Evolutionary conservation across 208 protist genomes (phyloP), one percentile per base, ranked within the genome.

Genomic region (Crithidia fasciculata): DNA sequence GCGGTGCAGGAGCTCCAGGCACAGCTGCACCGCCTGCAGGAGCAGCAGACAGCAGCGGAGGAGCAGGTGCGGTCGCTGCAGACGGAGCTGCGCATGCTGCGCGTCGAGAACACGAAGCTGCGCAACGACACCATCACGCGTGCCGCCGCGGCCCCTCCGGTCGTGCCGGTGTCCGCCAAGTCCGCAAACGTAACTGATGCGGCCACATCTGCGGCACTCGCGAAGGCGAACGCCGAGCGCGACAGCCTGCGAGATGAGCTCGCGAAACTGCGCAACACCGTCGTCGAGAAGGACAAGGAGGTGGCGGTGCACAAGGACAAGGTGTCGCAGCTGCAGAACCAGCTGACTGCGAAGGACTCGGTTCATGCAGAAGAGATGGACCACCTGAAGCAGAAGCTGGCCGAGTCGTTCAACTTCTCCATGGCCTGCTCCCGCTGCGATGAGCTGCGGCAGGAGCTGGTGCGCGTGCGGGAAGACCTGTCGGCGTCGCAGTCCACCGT

Each of bases 251-350:
- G 77, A 9, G 56, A 40, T 10, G 80, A 91, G 55, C 47, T 94
- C 53, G 18, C 59, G 52, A 70, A 78, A 61, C 65, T 88, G 9
- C 78, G 72, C 12, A 63, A 85, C 43, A 47, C 79, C n/a, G 45
- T 93, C n/a, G 70, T 67, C 5, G 78, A 83, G 39, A 77, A 88
- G 60, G 72, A 92, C 70, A 76, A 80, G n/a, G 78, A 94, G 57
- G 75, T 82, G 62, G 47, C 44, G 44, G 64, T 91, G 37, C 89
- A 86, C 67, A 76, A 65, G 50, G 19, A 61, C 18, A 84, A 88
- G 63, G 58, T 64, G 37, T 60, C 54, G 45, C 53, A 74, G 67
- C 43, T 79, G 60, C 53, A 69, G 67, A 72, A 70, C 37, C 70
- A 63, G 28, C 59, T 79, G 10, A 57, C 67, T 6, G 60, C 67